Evolutionary conservation across 192 early-diverging fungal genomes (phyloP), one percentile per base, ranked within the genome.

Genomic region (Irineochytrium annulatum): DNA sequence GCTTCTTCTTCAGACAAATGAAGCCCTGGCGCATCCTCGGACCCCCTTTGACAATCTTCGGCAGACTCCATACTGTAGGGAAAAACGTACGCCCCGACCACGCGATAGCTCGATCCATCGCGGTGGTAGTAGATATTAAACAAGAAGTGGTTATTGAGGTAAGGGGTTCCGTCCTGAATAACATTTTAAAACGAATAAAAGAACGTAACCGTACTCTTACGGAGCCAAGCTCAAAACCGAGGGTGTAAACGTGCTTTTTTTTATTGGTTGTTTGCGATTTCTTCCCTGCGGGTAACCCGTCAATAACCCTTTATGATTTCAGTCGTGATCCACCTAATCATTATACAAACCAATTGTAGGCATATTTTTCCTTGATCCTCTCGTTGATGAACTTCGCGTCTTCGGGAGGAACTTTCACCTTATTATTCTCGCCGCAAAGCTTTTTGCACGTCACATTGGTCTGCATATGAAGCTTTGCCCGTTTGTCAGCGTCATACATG

Each of bases 131-230:
- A 83, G 55, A 98, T 81, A 19, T 61, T 53, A 59, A 98, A 94
- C 32, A 87, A 83, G 62, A 89, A 95, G 70, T 95, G 93, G 74
- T 95, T 98, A 77, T 95, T 68, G 27, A 98, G 70, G 57, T 68
- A 69, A 2, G 81, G 70, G 37, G n/a, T 41, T 41, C n/a, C 37
- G n/a, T 13, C 37, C 14, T 26, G 35, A 37, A 2, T 51, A 2
- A 2, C 45, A 14, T 4, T 31, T 52, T 48, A n/a, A n/a, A n/a
- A n/a, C n/a, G n/a, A n/a, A n/a, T n/a, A n/a, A n/a, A n/a, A n/a
- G n/a, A n/a, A n/a, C n/a, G n/a, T n/a, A n/a, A n/a, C n/a, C n/a
- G n/a, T n/a, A n/a, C n/a, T 8, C 55, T 51, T 45, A 30, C 52
- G 17, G 60, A 67, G 1, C 94, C 94, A 13, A 96, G 70, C 17